Evolutionary conservation across 2,329 filamentous ascomycete genomes (phyloP).

Genomic region (Trichoderma gracile): DNA sequence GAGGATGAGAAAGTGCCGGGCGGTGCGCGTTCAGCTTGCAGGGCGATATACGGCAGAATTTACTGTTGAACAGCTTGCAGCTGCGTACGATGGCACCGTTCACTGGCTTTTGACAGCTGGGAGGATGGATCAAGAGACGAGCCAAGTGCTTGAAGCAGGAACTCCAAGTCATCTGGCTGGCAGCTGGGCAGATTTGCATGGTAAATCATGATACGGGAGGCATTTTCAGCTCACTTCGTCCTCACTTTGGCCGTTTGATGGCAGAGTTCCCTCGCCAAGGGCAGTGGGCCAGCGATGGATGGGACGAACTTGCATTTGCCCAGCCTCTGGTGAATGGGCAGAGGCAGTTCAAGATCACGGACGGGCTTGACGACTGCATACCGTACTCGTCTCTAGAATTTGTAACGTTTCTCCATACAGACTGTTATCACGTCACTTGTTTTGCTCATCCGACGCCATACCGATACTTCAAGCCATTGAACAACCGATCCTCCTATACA

Average conservation of each 20-base stretch:
- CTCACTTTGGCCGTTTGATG: not conserved
- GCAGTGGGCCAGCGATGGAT: not conserved
- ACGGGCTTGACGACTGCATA: too few relatives aligned
- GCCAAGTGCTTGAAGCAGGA: not conserved
- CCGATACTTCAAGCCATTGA: too few relatives aligned
- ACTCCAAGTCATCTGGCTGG: not conserved
- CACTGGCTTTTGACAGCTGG: not conserved
- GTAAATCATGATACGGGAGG: not conserved
- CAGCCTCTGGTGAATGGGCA: not conserved
- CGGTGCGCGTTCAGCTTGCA: not conserved
- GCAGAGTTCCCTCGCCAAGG: not conserved
- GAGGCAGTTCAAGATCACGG: not conserved
- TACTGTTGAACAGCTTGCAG: not conserved
- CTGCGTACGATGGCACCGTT: not conserved
- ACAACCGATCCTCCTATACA: too few relatives aligned
- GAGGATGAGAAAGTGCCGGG: not conserved
- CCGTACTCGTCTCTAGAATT: too few relatives aligned
- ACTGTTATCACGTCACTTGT: too few relatives aligned
- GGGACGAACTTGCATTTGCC: not conserved
- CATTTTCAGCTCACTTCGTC: not conserved
- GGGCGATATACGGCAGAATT: not conserved
- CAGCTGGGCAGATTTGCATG: not conserved
- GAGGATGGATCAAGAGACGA: not conserved
- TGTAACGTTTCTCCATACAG: rapidly evolving
- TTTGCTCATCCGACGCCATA: too few relatives aligned